phyloP scores from a whole-genome alignment of 2,329 filamentous ascomycete genomes.

The Thielaviopsis ethacetica region DNA sequence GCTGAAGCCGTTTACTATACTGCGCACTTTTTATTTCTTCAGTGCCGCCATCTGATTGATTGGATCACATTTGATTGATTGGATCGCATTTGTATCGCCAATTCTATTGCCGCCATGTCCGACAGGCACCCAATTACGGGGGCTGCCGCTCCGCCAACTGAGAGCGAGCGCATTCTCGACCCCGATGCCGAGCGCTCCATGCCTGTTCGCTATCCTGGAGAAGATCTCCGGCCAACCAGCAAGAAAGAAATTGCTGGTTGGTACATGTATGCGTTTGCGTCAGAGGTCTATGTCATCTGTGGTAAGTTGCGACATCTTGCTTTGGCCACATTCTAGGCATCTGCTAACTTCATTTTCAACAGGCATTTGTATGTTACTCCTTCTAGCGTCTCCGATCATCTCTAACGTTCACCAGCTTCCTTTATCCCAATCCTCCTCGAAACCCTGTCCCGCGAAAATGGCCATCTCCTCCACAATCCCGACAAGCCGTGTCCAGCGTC shows the following conservation, averaged over 20 bases:
- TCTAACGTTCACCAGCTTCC: conserved; percentile 39
- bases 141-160: neutral
- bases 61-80: neutral
- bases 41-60: neutral
- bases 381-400: neutral
- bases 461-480: conserved; percentile 66
- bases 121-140: neutral
- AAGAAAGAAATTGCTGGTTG: conserved; percentile 77
- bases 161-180: neutral
- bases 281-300: conserved; percentile 91
- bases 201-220: conserved; percentile 50
- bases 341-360: neutral
- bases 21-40: neutral
- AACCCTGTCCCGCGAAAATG: conserved; percentile 81
- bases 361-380: conserved; percentile 18
- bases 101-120: neutral
- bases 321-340: neutral
- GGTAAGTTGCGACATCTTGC: conserved; percentile 30
- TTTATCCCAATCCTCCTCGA: conserved; percentile 95
- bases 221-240: conserved; percentile 81
- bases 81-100: neutral
- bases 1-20: neutral
- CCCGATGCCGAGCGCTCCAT: neutral
- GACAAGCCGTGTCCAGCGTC: conserved; percentile 56
- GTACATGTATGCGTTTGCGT: conserved; percentile 93